These are phyloP conservation scores for Saccharomyces hybrid DNA, from an alignment of 1,139 yeast species.

Conservation along the genomic window DNA sequence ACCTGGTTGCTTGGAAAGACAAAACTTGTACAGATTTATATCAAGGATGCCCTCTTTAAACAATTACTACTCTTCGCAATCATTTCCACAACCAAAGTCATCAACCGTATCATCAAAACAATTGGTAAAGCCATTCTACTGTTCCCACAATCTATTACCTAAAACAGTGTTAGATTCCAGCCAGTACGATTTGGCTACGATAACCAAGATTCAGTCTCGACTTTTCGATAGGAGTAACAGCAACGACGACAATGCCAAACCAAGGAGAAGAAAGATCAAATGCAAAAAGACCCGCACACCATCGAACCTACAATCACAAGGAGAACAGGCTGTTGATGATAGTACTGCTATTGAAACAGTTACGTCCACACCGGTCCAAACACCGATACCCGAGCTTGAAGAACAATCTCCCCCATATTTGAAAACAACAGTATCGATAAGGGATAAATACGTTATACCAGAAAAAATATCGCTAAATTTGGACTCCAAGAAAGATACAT, in stretches of 20 bases:
- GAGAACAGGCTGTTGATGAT: conserved; percentile 3
- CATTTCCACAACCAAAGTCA: not conserved
- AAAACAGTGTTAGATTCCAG: conserved; percentile 19
- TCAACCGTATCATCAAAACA: not conserved
- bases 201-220: conserved; percentile 27
- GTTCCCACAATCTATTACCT: conserved; percentile 22
- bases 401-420: not conserved
- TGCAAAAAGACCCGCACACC: not conserved
- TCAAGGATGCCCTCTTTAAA: conserved; percentile 30
- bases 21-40: conserved; percentile 32
- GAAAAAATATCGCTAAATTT: not conserved
- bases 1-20: conserved; percentile 35
- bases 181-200: conserved; percentile 20
- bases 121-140: conserved; percentile 2
- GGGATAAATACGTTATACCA: not conserved
- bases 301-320: conserved; percentile 2
- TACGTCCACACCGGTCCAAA: not conserved
- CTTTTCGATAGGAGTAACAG: conserved; percentile 27
- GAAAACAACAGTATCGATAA: not conserved
- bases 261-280: conserved; percentile 27
- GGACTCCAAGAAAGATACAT: not conserved
- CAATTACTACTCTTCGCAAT: conserved; percentile 18
- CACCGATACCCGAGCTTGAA: not conserved
- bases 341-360: not conserved
- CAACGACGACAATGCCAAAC: conserved; percentile 18